These are phyloP conservation scores for Neurospora africana DNA, from an alignment of 495 filamentous ascomycete genomes.

Conservation along the genomic window DNA sequence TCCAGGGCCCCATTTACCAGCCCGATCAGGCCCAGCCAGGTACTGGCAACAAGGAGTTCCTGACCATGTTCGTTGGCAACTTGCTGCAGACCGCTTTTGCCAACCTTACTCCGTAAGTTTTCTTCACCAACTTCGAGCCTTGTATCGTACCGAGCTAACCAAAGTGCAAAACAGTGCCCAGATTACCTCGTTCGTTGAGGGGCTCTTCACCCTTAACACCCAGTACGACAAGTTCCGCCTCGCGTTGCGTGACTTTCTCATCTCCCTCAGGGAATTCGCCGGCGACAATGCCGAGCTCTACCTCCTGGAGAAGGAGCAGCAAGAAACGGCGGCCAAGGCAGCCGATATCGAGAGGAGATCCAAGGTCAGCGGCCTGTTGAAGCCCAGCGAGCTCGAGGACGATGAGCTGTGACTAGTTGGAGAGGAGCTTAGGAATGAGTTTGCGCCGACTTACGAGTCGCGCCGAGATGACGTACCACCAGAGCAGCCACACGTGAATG, in stretches of 20 bases:
- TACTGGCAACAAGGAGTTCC: conserved; percentile 79
- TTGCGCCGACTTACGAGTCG: conserved; percentile 23
- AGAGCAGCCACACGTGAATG: background rate
- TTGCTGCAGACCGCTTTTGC: conserved; percentile 87
- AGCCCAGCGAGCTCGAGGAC: conserved; percentile 89
- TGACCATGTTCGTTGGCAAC: conserved; percentile 72
- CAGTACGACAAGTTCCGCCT: conserved; percentile 86
- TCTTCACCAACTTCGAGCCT: background rate
- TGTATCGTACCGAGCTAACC: conserved; percentile 24
- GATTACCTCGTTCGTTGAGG: conserved; percentile 80
- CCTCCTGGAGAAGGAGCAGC: conserved; percentile 84
- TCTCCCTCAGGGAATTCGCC: conserved; percentile 91
- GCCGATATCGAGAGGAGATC: conserved; percentile 80
- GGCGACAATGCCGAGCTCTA: conserved; percentile 91
- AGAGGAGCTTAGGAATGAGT: conserved; percentile 54
- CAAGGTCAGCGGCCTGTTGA: conserved; percentile 84
- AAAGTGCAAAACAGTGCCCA: conserved; percentile 47
- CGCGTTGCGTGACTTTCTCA: conserved; percentile 89
- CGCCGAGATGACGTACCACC: conserved; percentile 5
- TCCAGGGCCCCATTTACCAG: conserved; percentile 82
- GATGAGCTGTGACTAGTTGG: conserved; percentile 80
- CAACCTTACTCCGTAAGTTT: conserved; percentile 80
- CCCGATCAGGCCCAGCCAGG: conserved; percentile 69
- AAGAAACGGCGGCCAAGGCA: conserved; percentile 62
- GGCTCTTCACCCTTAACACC: conserved; percentile 69